phyloP scores from a whole-genome alignment of 2,329 filamentous ascomycete genomes.

The Fusarium sp. region DNA sequence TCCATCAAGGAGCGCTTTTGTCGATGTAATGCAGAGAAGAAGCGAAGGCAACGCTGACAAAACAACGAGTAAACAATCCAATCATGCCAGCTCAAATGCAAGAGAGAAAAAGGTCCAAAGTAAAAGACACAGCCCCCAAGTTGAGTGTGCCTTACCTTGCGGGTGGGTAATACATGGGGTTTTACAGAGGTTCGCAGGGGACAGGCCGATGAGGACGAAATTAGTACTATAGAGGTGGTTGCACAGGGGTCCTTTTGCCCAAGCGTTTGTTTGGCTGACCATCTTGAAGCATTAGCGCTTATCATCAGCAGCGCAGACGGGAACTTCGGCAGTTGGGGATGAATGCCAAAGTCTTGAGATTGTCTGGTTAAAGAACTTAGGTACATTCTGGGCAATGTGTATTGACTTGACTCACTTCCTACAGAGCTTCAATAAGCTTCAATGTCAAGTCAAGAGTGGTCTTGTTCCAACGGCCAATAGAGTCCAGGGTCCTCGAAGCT shows the following conservation, averaged over 20 bases:
- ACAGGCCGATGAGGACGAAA: constrained; percentile 1
- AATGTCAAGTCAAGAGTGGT: not conserved
- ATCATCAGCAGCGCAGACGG: not conserved
- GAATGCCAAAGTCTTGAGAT: not conserved
- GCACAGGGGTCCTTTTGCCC: not conserved
- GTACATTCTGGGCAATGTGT: not conserved
- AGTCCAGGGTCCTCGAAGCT: not conserved
- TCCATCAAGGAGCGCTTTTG: constrained; percentile 6
- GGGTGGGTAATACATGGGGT: not conserved
- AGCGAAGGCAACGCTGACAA: constrained; percentile 3
- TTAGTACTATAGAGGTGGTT: constrained; percentile 19
- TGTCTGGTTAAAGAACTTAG: not conserved
- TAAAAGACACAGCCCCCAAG: not conserved
- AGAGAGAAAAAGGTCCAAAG: not conserved
- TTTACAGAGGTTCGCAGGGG: constrained; percentile 1
- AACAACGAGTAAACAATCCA: not conserved
- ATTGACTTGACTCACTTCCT: not conserved
- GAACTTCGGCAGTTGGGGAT: not conserved
- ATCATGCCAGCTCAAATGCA: not conserved
- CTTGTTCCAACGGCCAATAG: not conserved
- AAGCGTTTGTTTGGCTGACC: not conserved
- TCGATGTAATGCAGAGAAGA: not conserved
- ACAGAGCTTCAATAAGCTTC: not conserved
- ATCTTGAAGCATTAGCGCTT: constrained; percentile 20
- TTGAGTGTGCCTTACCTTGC: not conserved